These are phyloP conservation scores for Botrytis elliptica DNA, from an alignment of 2,329 filamentous ascomycete genomes.

Conservation along the genomic window DNA sequence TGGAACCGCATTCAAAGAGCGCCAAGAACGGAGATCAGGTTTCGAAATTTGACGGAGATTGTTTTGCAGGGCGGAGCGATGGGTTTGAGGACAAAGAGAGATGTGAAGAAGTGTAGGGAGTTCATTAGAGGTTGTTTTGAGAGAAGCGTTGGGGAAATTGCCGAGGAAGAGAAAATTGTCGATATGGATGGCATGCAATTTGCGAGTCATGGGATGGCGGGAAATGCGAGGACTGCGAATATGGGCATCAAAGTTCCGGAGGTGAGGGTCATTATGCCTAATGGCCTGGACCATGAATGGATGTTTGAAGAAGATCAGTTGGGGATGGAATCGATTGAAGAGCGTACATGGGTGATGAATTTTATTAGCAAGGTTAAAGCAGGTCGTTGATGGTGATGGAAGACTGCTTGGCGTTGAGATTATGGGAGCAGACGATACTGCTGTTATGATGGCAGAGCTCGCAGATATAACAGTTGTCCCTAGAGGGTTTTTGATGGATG, in stretches of 20 bases:
- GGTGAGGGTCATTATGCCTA: neutral
- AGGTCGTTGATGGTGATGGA: neutral
- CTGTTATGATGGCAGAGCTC: neutral
- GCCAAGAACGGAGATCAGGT: neutral
- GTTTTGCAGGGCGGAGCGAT: neutral
- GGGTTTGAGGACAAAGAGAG: neutral
- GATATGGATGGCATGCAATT: too few relatives aligned
- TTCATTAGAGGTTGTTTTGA: neutral
- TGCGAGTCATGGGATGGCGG: too few relatives aligned
- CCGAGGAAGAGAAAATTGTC: neutral
- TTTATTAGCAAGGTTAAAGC: neutral
- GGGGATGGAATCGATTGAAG: slow-evolving; percentile 9
- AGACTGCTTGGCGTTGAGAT: neutral
- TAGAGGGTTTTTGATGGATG: neutral
- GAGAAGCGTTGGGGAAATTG: neutral
- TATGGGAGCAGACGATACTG: neutral
- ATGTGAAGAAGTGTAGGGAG: neutral
- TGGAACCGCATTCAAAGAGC: neutral
- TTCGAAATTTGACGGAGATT: neutral
- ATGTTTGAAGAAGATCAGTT: neutral
- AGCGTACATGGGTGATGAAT: neutral
- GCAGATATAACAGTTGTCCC: neutral
- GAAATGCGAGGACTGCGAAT: accelerated
- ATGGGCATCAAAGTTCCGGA: neutral
- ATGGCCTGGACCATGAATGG: neutral